Base-by-base conservation (phyloP, 2,329 filamentous ascomycete species). In the Venturia pyrina region DNA sequence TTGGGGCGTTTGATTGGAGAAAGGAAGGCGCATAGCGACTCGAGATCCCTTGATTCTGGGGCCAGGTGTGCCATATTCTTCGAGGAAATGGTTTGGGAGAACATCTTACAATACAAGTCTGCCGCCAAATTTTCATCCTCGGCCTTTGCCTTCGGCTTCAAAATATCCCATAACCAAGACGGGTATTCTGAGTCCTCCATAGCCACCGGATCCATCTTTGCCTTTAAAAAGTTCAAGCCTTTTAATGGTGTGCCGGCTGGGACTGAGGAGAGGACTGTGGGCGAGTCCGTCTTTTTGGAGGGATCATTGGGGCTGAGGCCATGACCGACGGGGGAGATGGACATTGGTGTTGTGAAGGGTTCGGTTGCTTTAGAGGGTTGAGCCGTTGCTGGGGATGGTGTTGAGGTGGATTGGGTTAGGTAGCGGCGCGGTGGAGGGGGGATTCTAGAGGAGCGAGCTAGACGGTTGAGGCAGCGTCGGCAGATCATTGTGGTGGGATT, bases 181-280 rank as follows among this genome's bases (percentile, higher is more conserved):
- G 91, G 91, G 76, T 96, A 96, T 68, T 89, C 89, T 28, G 86
- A 81, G 70, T 96, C 91, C 43, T 86, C 81, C 71, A 87, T 75
- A 11, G 91, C 91, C 6, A 93, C 80, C 0, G 91, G 90, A 73
- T 93, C 90, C 44, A 82, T 78, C 72, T 84, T 83, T 70, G 84
- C 85, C 79, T 95, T 95, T 72, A 87, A 77, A 77, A 89, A 93
- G 76, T 91, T 93, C 66, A 96, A 79, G 0, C 90, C 90, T 65
- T 81, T 86, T 53, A 96, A 80, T 17, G 86, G 78, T 17, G 88
- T 91, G 43, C 91, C 91, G 5, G 87, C 85, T 2, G 82, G 79
- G 70, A 89, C 87, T 37, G 81, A 82, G 66, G 75, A 77, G 68
- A 67, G 66, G 19, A 70, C 68, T 3, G 74, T 71, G 11, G 75